phyloP scores from a whole-genome alignment of 768 basidiomycete species.

The Pholiota microspora region DNA sequence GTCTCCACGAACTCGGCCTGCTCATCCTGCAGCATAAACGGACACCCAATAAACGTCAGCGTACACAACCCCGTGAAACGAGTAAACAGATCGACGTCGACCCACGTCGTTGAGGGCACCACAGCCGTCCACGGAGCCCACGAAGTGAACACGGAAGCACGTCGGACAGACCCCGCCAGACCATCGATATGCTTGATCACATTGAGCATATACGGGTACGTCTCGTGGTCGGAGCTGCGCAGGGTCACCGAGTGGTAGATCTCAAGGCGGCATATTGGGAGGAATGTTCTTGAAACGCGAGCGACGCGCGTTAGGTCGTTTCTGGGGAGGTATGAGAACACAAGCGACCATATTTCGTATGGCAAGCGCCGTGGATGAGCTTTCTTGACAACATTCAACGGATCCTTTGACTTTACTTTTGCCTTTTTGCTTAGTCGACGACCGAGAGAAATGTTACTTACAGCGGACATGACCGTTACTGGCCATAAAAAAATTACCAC shows the following conservation, averaged over 20 bases:
- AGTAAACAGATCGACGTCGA: constrained; percentile 3
- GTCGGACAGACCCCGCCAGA: not conserved
- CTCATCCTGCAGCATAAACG: constrained; percentile 2
- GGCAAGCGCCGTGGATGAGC: not conserved
- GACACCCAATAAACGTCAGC: constrained; percentile 3
- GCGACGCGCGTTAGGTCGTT: constrained; percentile 1
- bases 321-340: not conserved
- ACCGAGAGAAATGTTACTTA: not conserved
- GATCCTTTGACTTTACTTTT: not conserved
- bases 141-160: constrained; percentile 2
- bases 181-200: not conserved
- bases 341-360: constrained; percentile 6
- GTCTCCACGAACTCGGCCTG: constrained; percentile 3
- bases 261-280: not conserved
- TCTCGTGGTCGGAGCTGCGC: constrained; percentile 5
- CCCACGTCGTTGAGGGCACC: not conserved
- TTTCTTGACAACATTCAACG: not conserved
- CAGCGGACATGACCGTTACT: not conserved
- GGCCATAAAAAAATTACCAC: not conserved
- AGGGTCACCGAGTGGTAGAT: constrained; percentile 5
- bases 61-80: not conserved
- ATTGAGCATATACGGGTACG: not conserved
- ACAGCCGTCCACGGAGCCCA: constrained; percentile 3
- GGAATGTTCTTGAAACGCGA: constrained; percentile 3
- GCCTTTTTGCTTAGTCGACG: not conserved